Evolutionary conservation across 768 basidiomycete genomes (phyloP), one percentile per base, ranked within the genome.

Genomic region (Tulasnella calospora): DNA sequence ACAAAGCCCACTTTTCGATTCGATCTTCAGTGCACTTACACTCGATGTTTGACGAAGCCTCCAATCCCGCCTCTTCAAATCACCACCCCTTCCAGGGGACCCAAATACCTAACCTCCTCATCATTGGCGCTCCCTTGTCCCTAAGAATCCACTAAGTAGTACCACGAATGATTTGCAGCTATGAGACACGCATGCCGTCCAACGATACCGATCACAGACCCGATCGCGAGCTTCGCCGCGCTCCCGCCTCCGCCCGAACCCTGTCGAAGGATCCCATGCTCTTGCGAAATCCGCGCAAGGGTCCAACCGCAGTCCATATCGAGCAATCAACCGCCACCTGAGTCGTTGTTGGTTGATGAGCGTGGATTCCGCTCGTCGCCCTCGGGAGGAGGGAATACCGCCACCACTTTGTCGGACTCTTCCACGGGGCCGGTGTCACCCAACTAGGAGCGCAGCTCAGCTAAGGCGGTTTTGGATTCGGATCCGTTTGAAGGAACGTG

Each of bases 61-160:
- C 44, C 44, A 15, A 3, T 44, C 1, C 3, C 44, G 13, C 44
- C 44, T 44, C 15, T 12, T 7, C 38, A 36, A 4, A 6, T 41
- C 79, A 96, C 94, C 94, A 95, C 0, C 94, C 94, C 84, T 95
- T 96, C 92, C 94, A 94, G 9, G 94, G 89, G 67, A 94, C 90
- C 94, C 94, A 95, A 38, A 95, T 85, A 83, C 95, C 94, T n/a
- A 10, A 94, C 90, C 41, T 87, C 86, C 47, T 84, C 88, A 30
- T 84, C 86, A 21, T 86, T 86, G 71, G 77, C 27, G 81, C 81
- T 40, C 75, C 72, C 33, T 83, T 72, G 36, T 38, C 8, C 40
- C n/a, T 86, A 86, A 8, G 89, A 89, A 80, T 95, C 94, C 2
- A 95, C 90, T 27, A 95, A 85, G 82, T 95, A 95, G 83, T 91